These are phyloP conservation scores for Plasmodium malariae DNA, from an alignment of 169 alveolate species.

Conservation along the genomic window DNA sequence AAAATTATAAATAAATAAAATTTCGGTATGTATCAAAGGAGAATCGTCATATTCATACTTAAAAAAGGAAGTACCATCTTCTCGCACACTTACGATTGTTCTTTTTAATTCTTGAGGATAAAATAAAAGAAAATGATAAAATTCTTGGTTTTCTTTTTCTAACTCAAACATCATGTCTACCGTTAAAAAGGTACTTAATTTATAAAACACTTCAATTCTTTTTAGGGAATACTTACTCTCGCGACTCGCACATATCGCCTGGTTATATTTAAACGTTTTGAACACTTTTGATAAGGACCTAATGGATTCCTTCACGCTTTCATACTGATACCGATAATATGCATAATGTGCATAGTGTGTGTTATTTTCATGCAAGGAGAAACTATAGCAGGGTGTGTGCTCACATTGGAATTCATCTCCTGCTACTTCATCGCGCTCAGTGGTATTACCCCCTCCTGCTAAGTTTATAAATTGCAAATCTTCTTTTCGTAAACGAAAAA, in stretches of 20 bases:
- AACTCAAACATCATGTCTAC: conserved; percentile 27
- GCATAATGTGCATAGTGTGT: conserved; percentile 4
- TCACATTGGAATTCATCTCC: too few species aligned
- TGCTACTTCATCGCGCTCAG: too few species aligned
- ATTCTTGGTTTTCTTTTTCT: conserved; percentile 23
- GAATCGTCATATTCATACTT: conserved; percentile 38
- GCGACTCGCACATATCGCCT: background rate
- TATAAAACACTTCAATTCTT: conserved; percentile 35
- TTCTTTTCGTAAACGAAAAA: conserved; percentile 31
- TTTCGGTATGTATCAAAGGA: conserved; percentile 26
- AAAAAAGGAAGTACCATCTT: conserved; percentile 10
- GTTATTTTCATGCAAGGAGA: too few species aligned
- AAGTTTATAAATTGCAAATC: conserved; percentile 23
- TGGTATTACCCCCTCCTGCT: too few species aligned
- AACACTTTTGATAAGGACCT: background rate
- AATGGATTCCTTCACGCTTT: conserved; percentile 25
- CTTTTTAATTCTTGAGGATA: conserved; percentile 58
- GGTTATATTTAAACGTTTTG: background rate
- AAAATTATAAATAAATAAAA: conserved; percentile 33
- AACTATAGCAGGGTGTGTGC: too few species aligned
- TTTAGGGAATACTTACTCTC: background rate
- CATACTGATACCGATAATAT: conserved; percentile 29
- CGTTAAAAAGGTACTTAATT: conserved; percentile 23
- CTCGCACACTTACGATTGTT: conserved; percentile 17
- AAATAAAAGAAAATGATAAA: conserved; percentile 37